These are phyloP conservation scores for Parasitella parasitica DNA, from an alignment of 371 early-diverging fungal species.

Conservation along the genomic window DNA sequence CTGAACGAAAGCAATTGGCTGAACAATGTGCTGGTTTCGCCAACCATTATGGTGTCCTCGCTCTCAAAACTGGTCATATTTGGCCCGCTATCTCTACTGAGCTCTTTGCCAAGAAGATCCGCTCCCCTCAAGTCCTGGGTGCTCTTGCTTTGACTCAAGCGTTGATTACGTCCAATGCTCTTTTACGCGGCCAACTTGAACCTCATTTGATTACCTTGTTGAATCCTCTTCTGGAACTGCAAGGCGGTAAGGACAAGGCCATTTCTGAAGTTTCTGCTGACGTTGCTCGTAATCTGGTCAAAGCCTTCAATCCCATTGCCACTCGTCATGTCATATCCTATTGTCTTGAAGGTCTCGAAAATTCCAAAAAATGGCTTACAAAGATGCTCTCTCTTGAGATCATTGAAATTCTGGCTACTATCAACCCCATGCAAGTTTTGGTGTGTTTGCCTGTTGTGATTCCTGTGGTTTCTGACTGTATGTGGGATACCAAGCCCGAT, in stretches of 20 bases:
- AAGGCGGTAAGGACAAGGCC: constrained; percentile 65
- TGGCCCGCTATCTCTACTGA: constrained; percentile 58
- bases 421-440: constrained; percentile 62
- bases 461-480: constrained; percentile 70
- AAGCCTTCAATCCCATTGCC: constrained; percentile 55
- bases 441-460: constrained; percentile 64
- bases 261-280: constrained; percentile 60
- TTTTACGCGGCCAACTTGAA: constrained; percentile 50
- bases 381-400: constrained; percentile 62
- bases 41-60: constrained; percentile 53
- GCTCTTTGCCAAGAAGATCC: constrained; percentile 68
- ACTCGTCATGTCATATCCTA: constrained; percentile 55
- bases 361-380: constrained; percentile 79
- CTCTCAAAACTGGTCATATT: constrained; percentile 57
- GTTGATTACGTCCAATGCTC: constrained; percentile 36
- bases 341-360: constrained; percentile 57
- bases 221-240: constrained; percentile 56
- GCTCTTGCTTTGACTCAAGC: constrained; percentile 58
- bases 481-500: constrained; percentile 77
- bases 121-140: constrained; percentile 66
- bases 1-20: constrained; percentile 33
- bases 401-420: constrained; percentile 50
- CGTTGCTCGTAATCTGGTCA: constrained; percentile 56
- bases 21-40: constrained; percentile 40
- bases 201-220: constrained; percentile 62